phyloP scores from a whole-genome alignment of 2,329 filamentous ascomycete species.

The Lecanicillium sp. region DNA sequence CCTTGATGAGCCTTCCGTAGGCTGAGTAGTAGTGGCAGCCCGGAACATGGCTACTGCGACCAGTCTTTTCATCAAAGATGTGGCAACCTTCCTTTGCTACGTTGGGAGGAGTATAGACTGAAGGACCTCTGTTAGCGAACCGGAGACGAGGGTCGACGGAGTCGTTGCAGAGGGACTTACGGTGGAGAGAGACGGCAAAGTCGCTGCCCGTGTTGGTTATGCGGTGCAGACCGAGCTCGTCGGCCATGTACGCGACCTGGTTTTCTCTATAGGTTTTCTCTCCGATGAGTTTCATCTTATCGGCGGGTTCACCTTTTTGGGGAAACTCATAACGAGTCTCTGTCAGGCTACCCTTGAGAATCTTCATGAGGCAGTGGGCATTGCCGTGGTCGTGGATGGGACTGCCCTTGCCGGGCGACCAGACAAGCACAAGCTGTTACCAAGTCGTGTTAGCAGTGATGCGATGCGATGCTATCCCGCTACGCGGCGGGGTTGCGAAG shows the following conservation, averaged over 20 bases:
- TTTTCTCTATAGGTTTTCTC: constrained; percentile 64
- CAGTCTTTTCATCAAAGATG: constrained; percentile 72
- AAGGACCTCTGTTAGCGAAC: constrained; percentile 24
- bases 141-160: constrained; percentile 25
- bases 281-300: constrained; percentile 58
- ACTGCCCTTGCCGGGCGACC: constrained; percentile 77
- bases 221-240: constrained; percentile 79
- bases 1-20: constrained; percentile 45
- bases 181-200: constrained; percentile 78
- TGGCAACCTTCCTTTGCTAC: constrained; percentile 77
- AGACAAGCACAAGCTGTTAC: constrained; percentile 73
- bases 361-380: constrained; percentile 89
- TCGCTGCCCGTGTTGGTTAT: constrained; percentile 71
- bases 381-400: constrained; percentile 86
- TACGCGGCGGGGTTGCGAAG: neutral
- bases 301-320: constrained; percentile 35
- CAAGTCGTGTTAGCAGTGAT: constrained; percentile 7
- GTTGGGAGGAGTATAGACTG: constrained; percentile 82
- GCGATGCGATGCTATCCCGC: neutral
- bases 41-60: constrained; percentile 63
- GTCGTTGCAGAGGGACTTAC: constrained; percentile 34
- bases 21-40: constrained; percentile 68
- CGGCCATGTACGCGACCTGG: constrained; percentile 84
- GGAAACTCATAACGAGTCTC: constrained; percentile 81
- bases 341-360: constrained; percentile 69